Evolutionary conservation across 768 basidiomycete genomes (phyloP).

Genomic region (Steccherinum ochraceum): DNA sequence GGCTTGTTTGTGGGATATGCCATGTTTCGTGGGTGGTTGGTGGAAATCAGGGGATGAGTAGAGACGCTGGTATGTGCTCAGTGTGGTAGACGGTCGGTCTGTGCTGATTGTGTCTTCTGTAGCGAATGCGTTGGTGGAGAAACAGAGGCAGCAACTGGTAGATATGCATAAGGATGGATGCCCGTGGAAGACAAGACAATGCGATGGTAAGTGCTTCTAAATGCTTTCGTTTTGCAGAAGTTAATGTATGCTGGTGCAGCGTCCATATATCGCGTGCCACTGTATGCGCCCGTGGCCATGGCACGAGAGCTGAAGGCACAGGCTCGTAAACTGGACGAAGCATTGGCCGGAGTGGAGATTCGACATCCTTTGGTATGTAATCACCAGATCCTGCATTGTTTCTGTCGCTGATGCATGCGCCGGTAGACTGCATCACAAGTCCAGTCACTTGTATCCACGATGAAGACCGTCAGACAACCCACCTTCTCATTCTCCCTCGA

Average conservation of each 20-base stretch:
- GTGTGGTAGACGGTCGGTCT: slow-evolving; percentile 24
- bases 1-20: slow-evolving; percentile 69
- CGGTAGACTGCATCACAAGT: slow-evolving; percentile 53
- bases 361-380: slow-evolving; percentile 75
- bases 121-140: slow-evolving; percentile 71
- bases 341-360: slow-evolving; percentile 48
- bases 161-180: slow-evolving; percentile 75
- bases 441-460: slow-evolving; percentile 40
- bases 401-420: no score
- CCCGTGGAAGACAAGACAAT: slow-evolving; percentile 79
- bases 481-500: background rate
- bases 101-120: slow-evolving; percentile 14
- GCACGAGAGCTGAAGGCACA: slow-evolving; percentile 52
- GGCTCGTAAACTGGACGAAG: slow-evolving; percentile 46
- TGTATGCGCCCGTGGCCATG: slow-evolving; percentile 60
- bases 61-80: slow-evolving; percentile 63
- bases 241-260: slow-evolving; percentile 27
- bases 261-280: slow-evolving; percentile 69
- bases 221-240: background rate
- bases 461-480: slow-evolving; percentile 24
- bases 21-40: slow-evolving; percentile 68
- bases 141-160: slow-evolving; percentile 60
- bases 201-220: slow-evolving; percentile 52
- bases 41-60: slow-evolving; percentile 61
- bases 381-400: no score